These are phyloP conservation scores for Ceratobasidium sp. DNA, from an alignment of 1,284 basidiomycete genomes.

Conservation along the genomic window DNA sequence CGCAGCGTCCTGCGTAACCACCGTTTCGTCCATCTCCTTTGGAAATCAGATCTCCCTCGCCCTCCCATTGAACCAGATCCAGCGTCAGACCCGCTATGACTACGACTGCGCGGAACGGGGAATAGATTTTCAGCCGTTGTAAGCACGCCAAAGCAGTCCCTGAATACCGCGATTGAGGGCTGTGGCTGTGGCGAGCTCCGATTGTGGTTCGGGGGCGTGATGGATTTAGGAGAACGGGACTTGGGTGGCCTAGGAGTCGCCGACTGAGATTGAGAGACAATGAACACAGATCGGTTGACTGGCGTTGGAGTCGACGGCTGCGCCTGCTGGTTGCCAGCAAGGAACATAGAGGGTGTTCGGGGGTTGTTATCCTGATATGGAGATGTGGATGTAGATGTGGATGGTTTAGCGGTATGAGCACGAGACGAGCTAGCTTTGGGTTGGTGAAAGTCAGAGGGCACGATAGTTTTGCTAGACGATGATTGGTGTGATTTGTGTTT, in stretches of 20 bases:
- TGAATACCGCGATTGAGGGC: conserved; percentile 18
- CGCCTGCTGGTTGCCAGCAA: too few species aligned
- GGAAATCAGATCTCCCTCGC: conserved; percentile 25
- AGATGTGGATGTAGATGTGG: too few species aligned
- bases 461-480: too few species aligned
- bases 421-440: too few species aligned
- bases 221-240: conserved; percentile 10
- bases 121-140: conserved; percentile 21
- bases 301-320: conserved; percentile 1
- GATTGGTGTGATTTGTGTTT: too few species aligned
- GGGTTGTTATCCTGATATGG: too few species aligned
- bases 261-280: conserved; percentile 4
- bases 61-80: conserved; percentile 14
- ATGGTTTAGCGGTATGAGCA: too few species aligned
- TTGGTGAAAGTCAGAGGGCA: too few species aligned
- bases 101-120: not conserved
- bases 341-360: too few species aligned
- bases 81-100: not conserved
- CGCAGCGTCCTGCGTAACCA: conserved; percentile 37
- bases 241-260: conserved; percentile 7
- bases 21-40: conserved; percentile 26
- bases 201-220: not conserved
- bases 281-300: not conserved
- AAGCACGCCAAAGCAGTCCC: conserved; percentile 36
- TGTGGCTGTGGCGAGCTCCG: conserved; percentile 21